phyloP scores from a whole-genome alignment of 768 basidiomycete genomes.

The Saitozyma podzolica region DNA sequence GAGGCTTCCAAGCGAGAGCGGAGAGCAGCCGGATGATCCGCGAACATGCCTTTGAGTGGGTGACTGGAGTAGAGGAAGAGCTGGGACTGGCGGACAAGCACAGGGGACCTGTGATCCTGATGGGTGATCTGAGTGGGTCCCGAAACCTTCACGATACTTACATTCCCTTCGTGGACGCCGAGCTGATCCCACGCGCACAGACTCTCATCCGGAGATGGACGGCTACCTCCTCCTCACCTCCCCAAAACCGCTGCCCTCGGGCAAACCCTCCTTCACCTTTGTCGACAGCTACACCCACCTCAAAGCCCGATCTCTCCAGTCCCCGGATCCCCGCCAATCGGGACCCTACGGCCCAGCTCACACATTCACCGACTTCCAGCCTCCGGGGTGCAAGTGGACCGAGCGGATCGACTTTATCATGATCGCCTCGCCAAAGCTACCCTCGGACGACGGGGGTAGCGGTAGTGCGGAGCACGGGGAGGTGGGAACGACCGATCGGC shows the following conservation, averaged over 20 bases:
- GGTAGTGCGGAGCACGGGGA: conserved; percentile 6
- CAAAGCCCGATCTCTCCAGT: conserved; percentile 1
- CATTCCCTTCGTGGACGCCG: background rate
- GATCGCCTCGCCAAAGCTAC: conserved; percentile 27
- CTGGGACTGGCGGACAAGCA: conserved; percentile 4
- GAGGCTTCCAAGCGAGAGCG: conserved; percentile 39
- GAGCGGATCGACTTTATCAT: conserved; percentile 37
- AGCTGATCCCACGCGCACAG: conserved; percentile 10
- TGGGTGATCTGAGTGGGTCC: conserved; percentile 5
- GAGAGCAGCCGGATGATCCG: conserved; percentile 48
- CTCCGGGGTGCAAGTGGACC: background rate
- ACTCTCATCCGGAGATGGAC: conserved; percentile 48
- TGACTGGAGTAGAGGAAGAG: background rate
- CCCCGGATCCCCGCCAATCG: conserved; percentile 10
- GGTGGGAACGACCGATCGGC: background rate
- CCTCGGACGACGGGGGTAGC: conserved; percentile 20
- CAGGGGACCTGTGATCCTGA: background rate
- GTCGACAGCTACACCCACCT: conserved; percentile 23
- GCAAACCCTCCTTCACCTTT: conserved; percentile 16
- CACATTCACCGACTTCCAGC: conserved; percentile 2
- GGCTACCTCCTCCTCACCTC: conserved; percentile 50
- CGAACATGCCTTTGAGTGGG: conserved; percentile 24
- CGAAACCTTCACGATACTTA: background rate
- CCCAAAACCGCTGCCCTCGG: conserved; percentile 18
- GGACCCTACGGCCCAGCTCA: background rate